Base-by-base conservation (phyloP, 768 basidiomycete genomes). In the Pleurotus ostreatus region DNA sequence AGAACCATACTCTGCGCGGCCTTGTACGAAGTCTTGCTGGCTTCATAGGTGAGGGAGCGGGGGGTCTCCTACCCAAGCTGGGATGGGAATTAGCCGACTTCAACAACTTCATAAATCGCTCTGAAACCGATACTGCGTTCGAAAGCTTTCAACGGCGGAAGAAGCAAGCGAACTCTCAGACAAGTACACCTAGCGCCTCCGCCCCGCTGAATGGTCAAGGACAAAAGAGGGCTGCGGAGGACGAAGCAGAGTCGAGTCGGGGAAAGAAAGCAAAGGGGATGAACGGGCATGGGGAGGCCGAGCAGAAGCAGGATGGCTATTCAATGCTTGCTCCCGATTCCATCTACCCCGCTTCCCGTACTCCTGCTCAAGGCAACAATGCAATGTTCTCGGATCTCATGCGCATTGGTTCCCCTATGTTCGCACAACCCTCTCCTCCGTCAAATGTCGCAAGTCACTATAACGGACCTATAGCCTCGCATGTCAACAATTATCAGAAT, bases 91-190 rank as follows among this genome's bases (percentile, higher is more conserved):
- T 82, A 65, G 74, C 80, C 45, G 89, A 91, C 64, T 94, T 95
- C 67, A 85, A 89, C 60, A 83, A 81, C 48, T 90, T 86, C 61
- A 74, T 96, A 60, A 92, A 89, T 70, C 86, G 85, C 63, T 83
- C 89, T 0, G 94, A 97, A 72, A 94, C 93, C 0, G 94, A 96
- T 65, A 94, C 92, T 1, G 94, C 93, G 37, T 93, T 89, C 79
- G 94, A 96, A 66, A 87, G 92, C 51, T 94, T 88, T 64, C 86
- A 92, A 59, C 62, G 78, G 4, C 83, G 92, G 61, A 94, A 87
- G 68, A 79, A 78, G 59, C 44, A 59, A 2, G 52, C 62, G 13
- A 63, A 62, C 8, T 55, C 66, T 30, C 62, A 71, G 15, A 44
- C 66, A 45, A 59, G 26, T 38, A 34, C 30, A 8, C 30, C 30